These are phyloP conservation scores for Leucocoprinus birnbaumii DNA, from an alignment of 768 basidiomycete species.

Conservation along the genomic window DNA sequence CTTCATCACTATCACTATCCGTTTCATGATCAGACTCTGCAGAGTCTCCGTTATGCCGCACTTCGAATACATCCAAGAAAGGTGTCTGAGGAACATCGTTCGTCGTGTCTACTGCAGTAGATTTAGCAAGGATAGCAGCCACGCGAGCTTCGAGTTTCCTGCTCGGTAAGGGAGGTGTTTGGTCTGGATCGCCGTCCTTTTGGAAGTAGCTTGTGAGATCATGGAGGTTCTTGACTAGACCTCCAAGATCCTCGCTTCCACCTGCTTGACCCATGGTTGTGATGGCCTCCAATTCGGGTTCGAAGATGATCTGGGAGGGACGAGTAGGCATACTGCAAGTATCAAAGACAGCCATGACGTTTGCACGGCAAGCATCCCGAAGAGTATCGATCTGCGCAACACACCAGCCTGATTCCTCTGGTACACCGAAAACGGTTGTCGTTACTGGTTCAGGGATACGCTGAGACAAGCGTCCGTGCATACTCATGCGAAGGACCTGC, in stretches of 20 bases:
- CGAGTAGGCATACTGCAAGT: conserved; percentile 71
- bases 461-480: conserved; percentile 50
- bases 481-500: conserved; percentile 90
- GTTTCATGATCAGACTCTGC: conserved; percentile 50
- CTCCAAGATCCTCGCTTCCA: conserved; percentile 68
- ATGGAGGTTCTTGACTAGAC: conserved; percentile 74
- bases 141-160: conserved; percentile 73
- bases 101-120: conserved; percentile 50
- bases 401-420: conserved; percentile 85
- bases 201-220: conserved; percentile 76
- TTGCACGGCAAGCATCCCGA: conserved; percentile 64
- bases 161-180: conserved; percentile 43
- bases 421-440: conserved; percentile 79
- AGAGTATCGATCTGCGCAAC: conserved; percentile 64
- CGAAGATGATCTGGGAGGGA: conserved; percentile 72
- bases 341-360: conserved; percentile 83
- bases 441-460: conserved; percentile 36
- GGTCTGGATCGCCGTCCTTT: conserved; percentile 31
- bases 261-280: conserved; percentile 29
- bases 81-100: conserved; percentile 74
- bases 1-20: conserved; percentile 47
- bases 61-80: conserved; percentile 72
- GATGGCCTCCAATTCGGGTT: conserved; percentile 54
- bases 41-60: conserved; percentile 41
- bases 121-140: conserved; percentile 80